phyloP scores from a whole-genome alignment of 2,329 filamentous ascomycete genomes.

The Erysiphe pulchra region DNA sequence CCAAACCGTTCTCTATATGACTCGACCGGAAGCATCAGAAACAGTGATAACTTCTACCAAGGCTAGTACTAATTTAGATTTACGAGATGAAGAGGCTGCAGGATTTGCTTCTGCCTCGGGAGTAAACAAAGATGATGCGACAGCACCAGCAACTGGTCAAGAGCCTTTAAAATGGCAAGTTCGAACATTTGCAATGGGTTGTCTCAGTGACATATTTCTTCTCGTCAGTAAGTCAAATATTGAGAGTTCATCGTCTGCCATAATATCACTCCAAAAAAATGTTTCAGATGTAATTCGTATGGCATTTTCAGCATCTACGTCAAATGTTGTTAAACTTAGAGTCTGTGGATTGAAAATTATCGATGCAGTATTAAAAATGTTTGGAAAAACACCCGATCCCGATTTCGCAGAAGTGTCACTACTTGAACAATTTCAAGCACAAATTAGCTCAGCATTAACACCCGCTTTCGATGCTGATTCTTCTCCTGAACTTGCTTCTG shows the following conservation, averaged over 20 bases:
- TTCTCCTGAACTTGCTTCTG: slow-evolving; percentile 80
- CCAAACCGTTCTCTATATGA: slow-evolving; percentile 74
- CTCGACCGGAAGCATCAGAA: slow-evolving; percentile 37
- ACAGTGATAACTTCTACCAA: slow-evolving; percentile 20
- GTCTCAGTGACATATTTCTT: slow-evolving; percentile 57
- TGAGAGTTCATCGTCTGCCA: slow-evolving; percentile 54
- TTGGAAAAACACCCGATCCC: slow-evolving; percentile 82
- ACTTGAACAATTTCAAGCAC: slow-evolving; percentile 92
- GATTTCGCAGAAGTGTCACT: slow-evolving; percentile 95
- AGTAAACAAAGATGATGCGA: slow-evolving; percentile 27
- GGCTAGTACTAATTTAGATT: slow-evolving; percentile 36
- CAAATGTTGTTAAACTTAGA: slow-evolving; percentile 67
- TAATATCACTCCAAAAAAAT: slow-evolving; percentile 52
- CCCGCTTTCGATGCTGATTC: slow-evolving; percentile 91
- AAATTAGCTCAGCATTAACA: slow-evolving; percentile 88
- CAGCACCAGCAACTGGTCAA: slow-evolving; percentile 33
- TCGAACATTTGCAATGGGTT: slow-evolving; percentile 75
- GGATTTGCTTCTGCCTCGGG: slow-evolving; percentile 61
- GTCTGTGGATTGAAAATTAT: slow-evolving; percentile 87
- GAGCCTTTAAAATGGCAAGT: slow-evolving; percentile 92
- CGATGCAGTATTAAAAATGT: slow-evolving; percentile 80
- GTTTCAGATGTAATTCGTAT: slow-evolving; percentile 87
- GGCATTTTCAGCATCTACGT: slow-evolving; percentile 91
- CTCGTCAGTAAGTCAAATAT: slow-evolving; percentile 61
- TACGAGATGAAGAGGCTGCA: slow-evolving; percentile 89